Evolutionary conservation across 1,284 basidiomycete species (phyloP).

Genomic region (Calocybe gambosa): DNA sequence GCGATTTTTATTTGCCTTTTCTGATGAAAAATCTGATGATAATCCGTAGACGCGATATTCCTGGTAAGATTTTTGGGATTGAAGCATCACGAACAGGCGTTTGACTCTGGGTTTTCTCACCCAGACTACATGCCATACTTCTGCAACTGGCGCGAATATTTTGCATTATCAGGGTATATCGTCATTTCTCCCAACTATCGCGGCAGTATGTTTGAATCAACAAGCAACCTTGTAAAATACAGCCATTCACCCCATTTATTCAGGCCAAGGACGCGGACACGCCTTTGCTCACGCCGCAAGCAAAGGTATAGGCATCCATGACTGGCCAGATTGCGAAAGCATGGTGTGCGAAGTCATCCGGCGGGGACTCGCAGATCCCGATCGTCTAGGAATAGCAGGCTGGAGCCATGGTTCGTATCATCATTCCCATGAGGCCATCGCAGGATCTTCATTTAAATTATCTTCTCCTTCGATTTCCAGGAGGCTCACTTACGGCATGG

Average conservation of each 20-base stretch:
- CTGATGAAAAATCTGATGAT: not conserved
- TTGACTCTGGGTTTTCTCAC: not conserved
- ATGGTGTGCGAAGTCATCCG: constrained; percentile 27
- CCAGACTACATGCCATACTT: constrained; percentile 31
- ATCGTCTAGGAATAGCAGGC: constrained; percentile 24
- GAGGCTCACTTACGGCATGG: constrained; percentile 28
- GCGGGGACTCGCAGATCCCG: constrained; percentile 24
- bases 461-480: constrained; percentile 7
- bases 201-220: constrained; percentile 21
- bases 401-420: constrained; percentile 27
- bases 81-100: not conserved
- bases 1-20: not conserved
- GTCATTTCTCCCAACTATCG: constrained; percentile 29
- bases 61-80: constrained; percentile 14
- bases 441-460: not conserved
- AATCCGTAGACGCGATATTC: constrained; percentile 22
- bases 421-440: constrained; percentile 4
- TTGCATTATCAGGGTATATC: constrained; percentile 26
- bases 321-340: constrained; percentile 28
- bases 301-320: constrained; percentile 22
- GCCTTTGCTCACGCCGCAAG: constrained; percentile 22
- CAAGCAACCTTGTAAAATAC: not conserved
- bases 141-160: constrained; percentile 28
- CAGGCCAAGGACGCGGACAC: constrained; percentile 27
- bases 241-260: not conserved